These are phyloP conservation scores for Crotalaria pallida DNA, from an alignment of 306 rosid species.

Conservation along the genomic window DNA sequence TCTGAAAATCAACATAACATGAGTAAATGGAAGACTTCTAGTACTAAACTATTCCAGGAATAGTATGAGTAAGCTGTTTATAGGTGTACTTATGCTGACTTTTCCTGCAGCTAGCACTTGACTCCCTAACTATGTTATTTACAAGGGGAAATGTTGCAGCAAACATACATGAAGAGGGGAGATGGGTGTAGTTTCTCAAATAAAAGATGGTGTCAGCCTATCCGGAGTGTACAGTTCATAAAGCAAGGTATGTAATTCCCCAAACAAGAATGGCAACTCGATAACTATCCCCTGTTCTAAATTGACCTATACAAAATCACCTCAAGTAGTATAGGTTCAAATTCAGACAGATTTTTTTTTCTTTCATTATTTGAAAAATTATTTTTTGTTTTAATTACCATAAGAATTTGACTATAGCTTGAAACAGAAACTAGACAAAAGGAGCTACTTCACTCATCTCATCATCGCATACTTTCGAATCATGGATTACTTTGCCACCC, in stretches of 20 bases:
- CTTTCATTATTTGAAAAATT: not conserved
- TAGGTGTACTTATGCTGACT: not conserved
- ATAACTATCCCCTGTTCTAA: not conserved
- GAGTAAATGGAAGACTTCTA: not conserved
- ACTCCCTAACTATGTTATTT: not conserved
- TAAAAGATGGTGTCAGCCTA: not conserved
- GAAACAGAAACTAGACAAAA: not conserved
- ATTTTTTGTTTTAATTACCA: not conserved
- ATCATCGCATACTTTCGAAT: not conserved
- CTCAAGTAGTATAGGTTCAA: not conserved
- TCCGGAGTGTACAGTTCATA: not conserved
- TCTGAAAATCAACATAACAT: constrained; percentile 37
- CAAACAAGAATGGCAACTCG: not conserved
- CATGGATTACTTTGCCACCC: not conserved
- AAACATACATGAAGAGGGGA: not conserved
- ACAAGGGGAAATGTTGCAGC: not conserved
- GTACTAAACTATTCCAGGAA: not conserved
- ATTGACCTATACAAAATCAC: not conserved
- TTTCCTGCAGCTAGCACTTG: not conserved
- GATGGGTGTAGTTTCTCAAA: not conserved
- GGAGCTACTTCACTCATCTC: not conserved
- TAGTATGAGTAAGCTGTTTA: not conserved
- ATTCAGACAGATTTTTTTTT: not conserved
- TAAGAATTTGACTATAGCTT: not conserved
- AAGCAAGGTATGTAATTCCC: not conserved